Evolutionary conservation across 805 yeast genomes (phyloP).

Genomic region (Yamadazyma scolyti): DNA sequence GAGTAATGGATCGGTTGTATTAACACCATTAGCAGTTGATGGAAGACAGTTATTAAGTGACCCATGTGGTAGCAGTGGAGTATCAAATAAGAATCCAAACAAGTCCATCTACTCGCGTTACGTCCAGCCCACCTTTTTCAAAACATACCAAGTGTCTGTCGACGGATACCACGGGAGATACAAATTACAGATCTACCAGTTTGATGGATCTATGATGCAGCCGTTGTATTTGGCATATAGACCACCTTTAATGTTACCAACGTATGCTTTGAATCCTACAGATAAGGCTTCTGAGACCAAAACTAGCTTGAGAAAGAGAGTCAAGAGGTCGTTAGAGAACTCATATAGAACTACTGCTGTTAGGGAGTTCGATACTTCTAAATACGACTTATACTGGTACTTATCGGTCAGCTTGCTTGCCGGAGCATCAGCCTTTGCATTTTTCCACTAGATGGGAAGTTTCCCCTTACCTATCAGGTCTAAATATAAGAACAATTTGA

Average conservation of each 20-base stretch:
- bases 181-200: conserved; percentile 68
- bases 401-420: conserved; percentile 44
- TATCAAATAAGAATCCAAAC: conserved; percentile 7
- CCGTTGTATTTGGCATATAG: conserved; percentile 89
- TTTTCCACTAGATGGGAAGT: conserved; percentile 25
- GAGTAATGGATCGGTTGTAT: conserved; percentile 61
- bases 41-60: conserved; percentile 88
- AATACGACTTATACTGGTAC: conserved; percentile 55
- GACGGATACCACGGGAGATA: conserved; percentile 84
- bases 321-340: conserved; percentile 77
- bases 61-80: conserved; percentile 64
- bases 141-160: conserved; percentile 54
- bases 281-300: conserved; percentile 34
- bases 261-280: conserved; percentile 86
- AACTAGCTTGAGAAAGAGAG: conserved; percentile 36
- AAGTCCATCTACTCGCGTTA: conserved; percentile 67
- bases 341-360: conserved; percentile 74
- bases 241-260: conserved; percentile 97
- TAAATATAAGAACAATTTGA: too few relatives aligned
- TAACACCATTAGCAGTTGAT: conserved; percentile 79
- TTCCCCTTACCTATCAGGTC: too few relatives aligned
- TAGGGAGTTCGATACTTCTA: conserved; percentile 29
- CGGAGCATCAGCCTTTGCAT: conserved; percentile 32
- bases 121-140: conserved; percentile 59
- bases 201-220: conserved; percentile 75